Conservation (phyloP, 2,329 filamentous ascomycete species). For the Tolypocladium capitatum region DNA sequence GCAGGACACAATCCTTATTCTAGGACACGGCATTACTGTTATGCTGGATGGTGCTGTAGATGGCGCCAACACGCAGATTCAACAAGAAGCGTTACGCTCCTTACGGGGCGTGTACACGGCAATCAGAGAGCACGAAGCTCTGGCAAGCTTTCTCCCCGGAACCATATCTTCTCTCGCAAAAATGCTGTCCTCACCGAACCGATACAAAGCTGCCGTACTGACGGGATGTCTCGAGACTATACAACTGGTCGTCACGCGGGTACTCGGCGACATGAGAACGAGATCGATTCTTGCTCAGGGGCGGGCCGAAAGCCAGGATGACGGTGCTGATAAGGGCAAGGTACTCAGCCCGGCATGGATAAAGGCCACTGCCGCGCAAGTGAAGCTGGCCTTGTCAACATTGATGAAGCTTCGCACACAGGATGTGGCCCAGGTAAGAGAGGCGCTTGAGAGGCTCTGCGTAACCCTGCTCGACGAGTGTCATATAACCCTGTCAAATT, state of each 20-base stretch:
- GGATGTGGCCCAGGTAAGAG: slow-evolving; percentile 53
- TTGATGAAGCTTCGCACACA: slow-evolving; percentile 65
- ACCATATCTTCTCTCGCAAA: slow-evolving; percentile 73
- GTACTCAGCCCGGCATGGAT: slow-evolving; percentile 51
- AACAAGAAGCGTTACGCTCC: slow-evolving; percentile 54
- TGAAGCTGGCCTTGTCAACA: slow-evolving; percentile 69
- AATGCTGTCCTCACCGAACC: slow-evolving; percentile 54
- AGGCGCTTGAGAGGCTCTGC: slow-evolving; percentile 57
- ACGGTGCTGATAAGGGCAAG: slow-evolving; percentile 16
- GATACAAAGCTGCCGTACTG: slow-evolving; percentile 45
- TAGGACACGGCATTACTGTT: slow-evolving; percentile 73
- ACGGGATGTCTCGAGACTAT: slow-evolving; percentile 47
- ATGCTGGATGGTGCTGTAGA: slow-evolving; percentile 61
- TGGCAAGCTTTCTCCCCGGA: slow-evolving; percentile 79
- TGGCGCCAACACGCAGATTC: slow-evolving; percentile 52
- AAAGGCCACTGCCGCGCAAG: slow-evolving; percentile 63
- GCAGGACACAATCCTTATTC: slow-evolving; percentile 53
- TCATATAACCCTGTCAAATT: slow-evolving; percentile 55
- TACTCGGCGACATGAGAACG: slow-evolving; percentile 45
- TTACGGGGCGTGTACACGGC: slow-evolving; percentile 48
- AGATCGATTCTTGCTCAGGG: slow-evolving; percentile 28
- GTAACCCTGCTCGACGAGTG: slow-evolving; percentile 68
- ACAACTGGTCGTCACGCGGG: slow-evolving; percentile 36
- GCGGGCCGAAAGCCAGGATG: slow-evolving; percentile 9
- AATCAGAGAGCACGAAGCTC: slow-evolving; percentile 57